Conservation (phyloP, 2,329 filamentous ascomycete species). For the Hysterium pulicare region DNA sequence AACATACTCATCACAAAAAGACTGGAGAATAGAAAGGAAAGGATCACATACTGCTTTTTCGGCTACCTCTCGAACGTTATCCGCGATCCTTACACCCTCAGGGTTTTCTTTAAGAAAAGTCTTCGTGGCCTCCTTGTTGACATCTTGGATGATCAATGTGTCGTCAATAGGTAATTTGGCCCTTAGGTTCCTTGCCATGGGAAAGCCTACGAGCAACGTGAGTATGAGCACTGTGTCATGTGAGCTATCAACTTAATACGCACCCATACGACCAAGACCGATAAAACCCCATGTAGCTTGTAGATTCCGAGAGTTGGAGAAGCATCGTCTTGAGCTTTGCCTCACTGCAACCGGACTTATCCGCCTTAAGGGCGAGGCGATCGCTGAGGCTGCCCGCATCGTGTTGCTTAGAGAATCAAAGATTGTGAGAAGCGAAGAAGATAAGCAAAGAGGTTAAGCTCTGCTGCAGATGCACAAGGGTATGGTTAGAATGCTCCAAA, state of each 20-base stretch:
- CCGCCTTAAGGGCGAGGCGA: conserved; percentile 27
- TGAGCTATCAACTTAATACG: conserved; percentile 18
- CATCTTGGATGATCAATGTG: conserved; percentile 62
- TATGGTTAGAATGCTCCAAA: conserved; percentile 2
- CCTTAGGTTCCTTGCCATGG: conserved; percentile 70
- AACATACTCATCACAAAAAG: conserved; percentile 51
- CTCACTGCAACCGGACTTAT: conserved; percentile 12
- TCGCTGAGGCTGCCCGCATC: conserved; percentile 28
- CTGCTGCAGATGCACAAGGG: background rate
- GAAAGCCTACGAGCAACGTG: conserved; percentile 52
- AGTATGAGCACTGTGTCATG: conserved; percentile 17
- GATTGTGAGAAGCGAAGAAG: background rate
- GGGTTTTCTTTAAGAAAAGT: conserved; percentile 57
- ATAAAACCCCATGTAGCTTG: conserved; percentile 50
- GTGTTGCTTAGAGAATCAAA: background rate
- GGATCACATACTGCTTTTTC: conserved; percentile 60
- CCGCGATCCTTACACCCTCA: conserved; percentile 53
- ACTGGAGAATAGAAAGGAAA: conserved; percentile 6
- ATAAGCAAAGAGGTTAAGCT: background rate
- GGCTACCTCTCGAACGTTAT: conserved; percentile 59
- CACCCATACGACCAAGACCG: conserved; percentile 51
- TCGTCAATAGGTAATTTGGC: conserved; percentile 63
- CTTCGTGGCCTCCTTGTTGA: conserved; percentile 56
- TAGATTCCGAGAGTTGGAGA: conserved; percentile 41
- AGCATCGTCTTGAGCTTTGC: conserved; percentile 36